These are phyloP conservation scores for Phlebopus sp. DNA, from an alignment of 1,284 basidiomycete genomes.

Conservation along the genomic window DNA sequence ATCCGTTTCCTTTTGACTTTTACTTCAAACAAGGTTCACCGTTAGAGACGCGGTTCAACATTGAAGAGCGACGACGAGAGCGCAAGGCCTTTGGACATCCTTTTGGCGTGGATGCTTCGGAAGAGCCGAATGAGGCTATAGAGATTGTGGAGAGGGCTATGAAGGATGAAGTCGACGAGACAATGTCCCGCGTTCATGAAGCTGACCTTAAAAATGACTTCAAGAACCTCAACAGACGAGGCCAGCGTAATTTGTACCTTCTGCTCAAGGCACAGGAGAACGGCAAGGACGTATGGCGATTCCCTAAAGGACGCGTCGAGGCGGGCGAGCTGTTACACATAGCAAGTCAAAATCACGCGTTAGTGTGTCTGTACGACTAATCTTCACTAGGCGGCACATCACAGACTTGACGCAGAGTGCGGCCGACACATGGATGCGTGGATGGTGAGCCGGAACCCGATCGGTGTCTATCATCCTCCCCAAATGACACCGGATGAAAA, in stretches of 20 bases:
- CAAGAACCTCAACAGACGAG: constrained; percentile 76
- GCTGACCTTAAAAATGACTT: constrained; percentile 64
- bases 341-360: constrained; percentile 36
- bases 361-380: constrained; percentile 7
- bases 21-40: constrained; percentile 95
- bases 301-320: constrained; percentile 70
- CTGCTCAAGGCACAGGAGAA: constrained; percentile 56
- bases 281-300: constrained; percentile 69
- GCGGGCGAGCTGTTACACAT: constrained; percentile 69
- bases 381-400: constrained; percentile 57
- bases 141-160: constrained; percentile 60
- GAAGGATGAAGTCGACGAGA: constrained; percentile 61
- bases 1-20: constrained; percentile 87
- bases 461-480: constrained; percentile 62
- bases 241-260: constrained; percentile 85
- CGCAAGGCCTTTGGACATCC: constrained; percentile 64
- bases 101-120: constrained; percentile 47
- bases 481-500: constrained; percentile 28
- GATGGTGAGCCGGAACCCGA: constrained; percentile 74
- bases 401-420: constrained; percentile 63
- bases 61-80: constrained; percentile 72
- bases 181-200: constrained; percentile 57
- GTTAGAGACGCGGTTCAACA: constrained; percentile 77
- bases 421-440: constrained; percentile 79
- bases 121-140: constrained; percentile 46